These are phyloP conservation scores for Serendipita sp. DNA, from an alignment of 768 basidiomycete genomes.

Conservation along the genomic window DNA sequence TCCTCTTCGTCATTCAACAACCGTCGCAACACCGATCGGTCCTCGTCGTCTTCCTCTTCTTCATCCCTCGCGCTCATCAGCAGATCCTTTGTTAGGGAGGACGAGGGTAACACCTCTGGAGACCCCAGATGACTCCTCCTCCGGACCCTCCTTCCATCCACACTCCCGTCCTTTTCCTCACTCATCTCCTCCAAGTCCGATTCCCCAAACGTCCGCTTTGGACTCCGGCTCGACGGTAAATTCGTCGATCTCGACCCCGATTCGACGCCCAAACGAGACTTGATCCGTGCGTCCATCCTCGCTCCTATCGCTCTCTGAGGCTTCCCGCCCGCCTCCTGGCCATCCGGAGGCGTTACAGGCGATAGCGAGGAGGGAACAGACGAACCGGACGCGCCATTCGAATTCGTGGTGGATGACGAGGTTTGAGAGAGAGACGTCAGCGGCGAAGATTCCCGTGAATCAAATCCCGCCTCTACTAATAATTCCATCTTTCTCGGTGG, in stretches of 20 bases:
- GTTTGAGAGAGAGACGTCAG: constrained; percentile 4
- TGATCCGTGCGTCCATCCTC: constrained; percentile 25
- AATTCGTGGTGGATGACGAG: not conserved
- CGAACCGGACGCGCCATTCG: constrained; percentile 2
- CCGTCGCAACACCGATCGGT: constrained; percentile 7
- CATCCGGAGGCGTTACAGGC: constrained; percentile 5
- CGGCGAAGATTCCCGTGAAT: not conserved
- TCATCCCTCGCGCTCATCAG: constrained; percentile 15
- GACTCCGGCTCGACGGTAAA: constrained; percentile 14
- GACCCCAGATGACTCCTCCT: constrained; percentile 11
- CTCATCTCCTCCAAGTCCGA: constrained; percentile 24
- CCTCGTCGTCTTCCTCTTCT: constrained; percentile 12
- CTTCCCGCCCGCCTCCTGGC: constrained; percentile 5
- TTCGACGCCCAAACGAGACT: constrained; percentile 6
- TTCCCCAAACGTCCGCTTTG: constrained; percentile 47
- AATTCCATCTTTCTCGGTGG: constrained; percentile 11
- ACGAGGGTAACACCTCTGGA: constrained; percentile 17
- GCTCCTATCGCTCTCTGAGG: not conserved
- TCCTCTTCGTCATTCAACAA: constrained; percentile 10
- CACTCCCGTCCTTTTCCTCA: not conserved
- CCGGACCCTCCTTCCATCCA: constrained; percentile 3
- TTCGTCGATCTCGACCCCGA: not conserved
- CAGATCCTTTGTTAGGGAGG: constrained; percentile 12
- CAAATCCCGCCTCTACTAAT: constrained; percentile 3
- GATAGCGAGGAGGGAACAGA: constrained; percentile 15